phyloP scores from a whole-genome alignment of 495 filamentous ascomycete genomes.

The Chaetomium fimeti region DNA sequence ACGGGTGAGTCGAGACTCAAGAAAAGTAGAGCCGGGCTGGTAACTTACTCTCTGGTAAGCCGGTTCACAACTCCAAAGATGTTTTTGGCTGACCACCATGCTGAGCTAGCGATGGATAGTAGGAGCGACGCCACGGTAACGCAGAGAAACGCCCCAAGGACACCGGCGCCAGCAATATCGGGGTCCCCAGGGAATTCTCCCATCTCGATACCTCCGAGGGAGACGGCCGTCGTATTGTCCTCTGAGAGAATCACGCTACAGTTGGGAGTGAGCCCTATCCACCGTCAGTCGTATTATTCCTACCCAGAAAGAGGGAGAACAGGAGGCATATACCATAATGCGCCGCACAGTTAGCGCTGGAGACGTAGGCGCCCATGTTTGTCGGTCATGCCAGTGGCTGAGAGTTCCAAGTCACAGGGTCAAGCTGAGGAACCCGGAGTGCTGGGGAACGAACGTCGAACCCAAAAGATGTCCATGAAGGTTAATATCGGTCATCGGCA shows the following conservation, averaged over 20 bases:
- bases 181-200: slow-evolving; percentile 21
- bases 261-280: slow-evolving; percentile 11
- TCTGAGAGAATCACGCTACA: slow-evolving; percentile 7
- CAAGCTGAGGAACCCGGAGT: not conserved
- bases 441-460: not conserved
- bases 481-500: not conserved
- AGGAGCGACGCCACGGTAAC: slow-evolving; percentile 21
- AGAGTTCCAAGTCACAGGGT: not conserved
- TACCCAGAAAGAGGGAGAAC: too few relatives aligned
- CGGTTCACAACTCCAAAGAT: slow-evolving; percentile 11
- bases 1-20: slow-evolving; percentile 8
- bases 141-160: slow-evolving; percentile 28
- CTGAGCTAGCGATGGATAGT: slow-evolving; percentile 20
- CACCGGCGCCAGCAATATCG: slow-evolving; percentile 32
- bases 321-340: not conserved
- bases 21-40: not conserved
- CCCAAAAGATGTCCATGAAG: not conserved
- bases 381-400: not conserved
- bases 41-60: slow-evolving; percentile 1
- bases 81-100: slow-evolving; percentile 30
- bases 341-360: slow-evolving; percentile 4
- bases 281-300: not conserved
- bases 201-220: not conserved
- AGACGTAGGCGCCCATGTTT: slow-evolving; percentile 28
- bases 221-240: slow-evolving; percentile 4